phyloP scores from a whole-genome alignment of 345 rosid species.

The Salix udensis region DNA sequence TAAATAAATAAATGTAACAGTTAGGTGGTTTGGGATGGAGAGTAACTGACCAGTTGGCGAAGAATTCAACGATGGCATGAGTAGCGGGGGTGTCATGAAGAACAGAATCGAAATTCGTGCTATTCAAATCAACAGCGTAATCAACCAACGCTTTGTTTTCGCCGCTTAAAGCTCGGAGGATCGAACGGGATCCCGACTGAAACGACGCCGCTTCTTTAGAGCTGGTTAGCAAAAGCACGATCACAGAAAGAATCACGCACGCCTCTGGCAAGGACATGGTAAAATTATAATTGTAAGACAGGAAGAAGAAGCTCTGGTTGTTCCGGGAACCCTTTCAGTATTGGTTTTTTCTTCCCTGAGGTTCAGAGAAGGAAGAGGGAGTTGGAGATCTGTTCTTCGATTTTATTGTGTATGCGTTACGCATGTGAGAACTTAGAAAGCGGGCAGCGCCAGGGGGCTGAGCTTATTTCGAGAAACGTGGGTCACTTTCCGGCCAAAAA shows the following conservation, averaged over 20 bases:
- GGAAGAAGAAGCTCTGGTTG: background rate
- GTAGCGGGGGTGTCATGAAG: constrained; percentile 68
- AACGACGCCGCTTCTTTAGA: constrained; percentile 31
- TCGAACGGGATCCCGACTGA: constrained; percentile 54
- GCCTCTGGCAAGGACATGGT: constrained; percentile 43
- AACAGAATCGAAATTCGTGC: constrained; percentile 58
- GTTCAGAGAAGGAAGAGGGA: background rate
- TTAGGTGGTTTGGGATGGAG: background rate
- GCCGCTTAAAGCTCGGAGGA: constrained; percentile 47
- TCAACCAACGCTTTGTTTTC: constrained; percentile 32
- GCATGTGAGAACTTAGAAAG: background rate
- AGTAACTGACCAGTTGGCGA: constrained; percentile 70
- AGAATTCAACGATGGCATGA: constrained; percentile 82
- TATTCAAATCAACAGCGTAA: constrained; percentile 67
- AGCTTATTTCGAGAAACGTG: background rate
- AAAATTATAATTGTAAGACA: background rate
- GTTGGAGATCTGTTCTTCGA: background rate
- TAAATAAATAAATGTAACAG: background rate
- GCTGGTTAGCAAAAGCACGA: constrained; percentile 26
- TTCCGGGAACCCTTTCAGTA: background rate
- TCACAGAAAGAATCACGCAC: constrained; percentile 33
- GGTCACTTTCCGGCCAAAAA: background rate
- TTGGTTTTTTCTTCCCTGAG: background rate
- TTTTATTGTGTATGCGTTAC: background rate
- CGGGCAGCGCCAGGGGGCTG: background rate